Base-by-base conservation (phyloP, 2,329 filamentous ascomycete species). In the Eutypa lata region DNA sequence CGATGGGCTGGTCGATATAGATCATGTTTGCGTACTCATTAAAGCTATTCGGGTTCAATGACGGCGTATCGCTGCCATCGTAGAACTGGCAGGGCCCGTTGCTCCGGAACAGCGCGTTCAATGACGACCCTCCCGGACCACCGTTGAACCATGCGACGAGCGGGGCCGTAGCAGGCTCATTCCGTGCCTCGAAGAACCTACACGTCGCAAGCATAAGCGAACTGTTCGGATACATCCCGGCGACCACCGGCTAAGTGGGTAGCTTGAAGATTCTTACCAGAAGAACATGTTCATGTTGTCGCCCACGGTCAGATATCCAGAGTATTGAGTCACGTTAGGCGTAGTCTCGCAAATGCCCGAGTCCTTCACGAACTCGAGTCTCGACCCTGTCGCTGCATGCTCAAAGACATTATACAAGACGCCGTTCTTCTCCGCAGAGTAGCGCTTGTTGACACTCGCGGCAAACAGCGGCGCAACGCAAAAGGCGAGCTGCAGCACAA, bases 271-370 rank as follows among this genome's bases (percentile, higher is more conserved):
- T 10, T 31, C 26, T 31, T 60, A 70, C 71, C 73, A 76, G 56
- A 75, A 75, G 64, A 68, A 75, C 70, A 75, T 74, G 57, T 74
- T 71, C 68, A 73, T 69, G 44, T 68, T 65, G 11, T 62, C 64
- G 2, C 78, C 75, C 11, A 78, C 74, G 2, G 71, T 70, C 53
- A 83, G 49, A 67, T 80, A 80, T 8, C 77, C 77, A 3, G 76
- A 78, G 59, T 77, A 31, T 31, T 31, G 26, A 5, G 26, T 31
- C 6, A 31, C 26, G 10, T 31, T 31, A 10, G 69, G 65, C 0
- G 75, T 79, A 0, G 74, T 77, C 63, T 79, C 76, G 56, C 76
- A 79, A 51, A 77, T 70, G 46, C 76, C 68, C 0, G 76, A 78
- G 57, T 80, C 77, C n/a, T 70, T 73, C 21, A 79, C 76, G 53